phyloP scores from a whole-genome alignment of 495 filamentous ascomycete genomes.

The Stereocaulon alpinum region DNA sequence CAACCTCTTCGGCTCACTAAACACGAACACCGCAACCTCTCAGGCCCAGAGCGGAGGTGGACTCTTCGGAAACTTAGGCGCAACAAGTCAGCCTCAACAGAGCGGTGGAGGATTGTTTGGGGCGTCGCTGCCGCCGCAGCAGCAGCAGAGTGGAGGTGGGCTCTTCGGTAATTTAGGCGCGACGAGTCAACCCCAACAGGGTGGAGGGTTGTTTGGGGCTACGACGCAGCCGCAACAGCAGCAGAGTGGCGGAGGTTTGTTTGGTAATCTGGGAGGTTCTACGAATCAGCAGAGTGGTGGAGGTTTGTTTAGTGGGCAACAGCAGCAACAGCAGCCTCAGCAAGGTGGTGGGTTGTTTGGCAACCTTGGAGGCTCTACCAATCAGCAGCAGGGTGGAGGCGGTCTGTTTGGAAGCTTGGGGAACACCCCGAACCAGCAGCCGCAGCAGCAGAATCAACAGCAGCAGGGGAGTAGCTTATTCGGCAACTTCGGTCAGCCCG shows the following conservation, averaged over 20 bases:
- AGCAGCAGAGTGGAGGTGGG: slow-evolving; percentile 23
- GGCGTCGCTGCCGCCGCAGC: slow-evolving; percentile 23
- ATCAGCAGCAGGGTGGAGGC: slow-evolving; percentile 26
- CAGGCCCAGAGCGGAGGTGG: slow-evolving; percentile 7
- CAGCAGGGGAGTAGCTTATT: slow-evolving; percentile 30
- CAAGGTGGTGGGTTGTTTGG: slow-evolving; percentile 23
- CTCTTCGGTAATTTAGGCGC: slow-evolving; percentile 31
- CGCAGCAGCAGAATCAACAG: slow-evolving; percentile 32
- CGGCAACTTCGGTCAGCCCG: slow-evolving; percentile 20
- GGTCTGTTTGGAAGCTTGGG: slow-evolving; percentile 18
- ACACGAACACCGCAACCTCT: slow-evolving; percentile 5
- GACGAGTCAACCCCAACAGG: slow-evolving; percentile 24
- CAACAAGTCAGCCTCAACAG: background rate
- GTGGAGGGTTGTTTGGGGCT: slow-evolving; percentile 19
- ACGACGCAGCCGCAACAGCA: slow-evolving; percentile 25
- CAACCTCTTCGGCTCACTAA: slow-evolving; percentile 29
- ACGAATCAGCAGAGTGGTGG: slow-evolving; percentile 29
- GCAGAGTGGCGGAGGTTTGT: slow-evolving; percentile 25
- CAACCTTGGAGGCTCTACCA: slow-evolving; percentile 12
- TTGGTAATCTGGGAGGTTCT: no score
- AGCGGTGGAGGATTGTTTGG: slow-evolving; percentile 25
- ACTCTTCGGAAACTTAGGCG: slow-evolving; percentile 9
- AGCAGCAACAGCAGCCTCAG: slow-evolving; percentile 27
- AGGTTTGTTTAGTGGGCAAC: slow-evolving; percentile 29
- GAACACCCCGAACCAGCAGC: slow-evolving; percentile 22